phyloP scores from a whole-genome alignment of 2,329 filamentous ascomycete genomes.

The Claviceps purpurea region DNA sequence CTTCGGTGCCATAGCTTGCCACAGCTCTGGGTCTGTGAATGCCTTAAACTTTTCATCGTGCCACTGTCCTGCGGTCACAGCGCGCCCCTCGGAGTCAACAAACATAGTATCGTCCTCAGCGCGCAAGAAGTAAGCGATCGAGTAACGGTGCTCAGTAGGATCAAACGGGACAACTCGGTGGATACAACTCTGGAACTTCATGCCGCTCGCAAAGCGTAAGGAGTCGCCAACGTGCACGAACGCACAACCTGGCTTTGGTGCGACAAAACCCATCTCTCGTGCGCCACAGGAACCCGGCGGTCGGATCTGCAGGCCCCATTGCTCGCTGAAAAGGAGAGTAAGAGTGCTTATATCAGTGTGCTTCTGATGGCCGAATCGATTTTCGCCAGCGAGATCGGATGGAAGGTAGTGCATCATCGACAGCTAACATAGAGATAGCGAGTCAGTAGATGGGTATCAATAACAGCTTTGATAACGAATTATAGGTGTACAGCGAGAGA shows the following conservation, averaged over 20 bases:
- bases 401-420: conserved; percentile 43
- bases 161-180: conserved; percentile 42
- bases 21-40: conserved; percentile 29
- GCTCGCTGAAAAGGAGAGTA: conserved; percentile 40
- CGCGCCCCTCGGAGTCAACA: conserved; percentile 38
- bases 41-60: conserved; percentile 42
- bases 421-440: conserved; percentile 12
- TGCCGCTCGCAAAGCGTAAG: conserved; percentile 39
- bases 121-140: conserved; percentile 44
- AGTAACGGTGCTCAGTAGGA: conserved; percentile 40
- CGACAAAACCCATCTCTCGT: conserved; percentile 38
- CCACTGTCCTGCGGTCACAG: conserved; percentile 39
- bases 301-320: conserved; percentile 44
- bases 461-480: background rate
- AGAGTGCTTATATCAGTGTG: conserved; percentile 44
- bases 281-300: conserved; percentile 28
- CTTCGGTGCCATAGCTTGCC: conserved; percentile 32
- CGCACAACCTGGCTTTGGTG: conserved; percentile 35
- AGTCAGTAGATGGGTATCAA: background rate
- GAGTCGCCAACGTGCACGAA: conserved; percentile 47
- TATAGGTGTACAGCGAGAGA: background rate
- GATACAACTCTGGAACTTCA: conserved; percentile 42
- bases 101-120: conserved; percentile 44
- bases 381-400: conserved; percentile 25
- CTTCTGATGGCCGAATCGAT: conserved; percentile 39